Evolutionary conservation across 2,329 filamentous ascomycete genomes (phyloP), one percentile per base, ranked within the genome.

Genomic region (Bipolaris oryzae): DNA sequence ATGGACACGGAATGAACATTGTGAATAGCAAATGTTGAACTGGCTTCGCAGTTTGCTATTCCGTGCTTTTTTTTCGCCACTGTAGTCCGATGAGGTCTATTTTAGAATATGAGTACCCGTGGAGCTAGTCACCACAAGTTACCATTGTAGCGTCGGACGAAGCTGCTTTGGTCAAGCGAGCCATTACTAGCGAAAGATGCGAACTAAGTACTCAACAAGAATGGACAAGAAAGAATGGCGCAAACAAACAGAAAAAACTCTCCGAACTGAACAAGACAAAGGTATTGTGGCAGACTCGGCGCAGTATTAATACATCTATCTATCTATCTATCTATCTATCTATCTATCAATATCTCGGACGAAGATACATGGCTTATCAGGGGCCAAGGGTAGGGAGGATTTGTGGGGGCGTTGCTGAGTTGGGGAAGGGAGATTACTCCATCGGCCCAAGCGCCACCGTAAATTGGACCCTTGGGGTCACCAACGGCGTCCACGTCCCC

Each of bases 91-190:
- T 33, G 48, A 56, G 34, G 57, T 59, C 39, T 34, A 34, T 43
- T 59, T 57, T 60, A 37, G 37, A 47, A 51, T 51, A 31, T 18
- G 54, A 5, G 38, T 37, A 54, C 54, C 50, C 50, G 50, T 35
- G 46, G 20, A 46, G 47, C 54, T 58, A 60, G 57, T 54, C 11
- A 21, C 28, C 25, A 13, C 34, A 25, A 33, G 44, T 45, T 15
- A 31, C 44, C 16, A 18, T 38, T 28, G 25, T 28, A 20, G 46
- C 13, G 50, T 41, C 39, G 42, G 43, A 46, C 34, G n/a, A 5
- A 28, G 48, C 21, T 37, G 38, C n/a, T 16, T 7, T 11, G n/a
- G 33, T 31, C 13, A 7, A 21, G 25, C 43, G 23, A 39, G 16
- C 13, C 37, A 37, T 13, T 42, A 10, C 18, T 42, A 10, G 33